These are phyloP conservation scores for Rhodotorula diobovata DNA, from an alignment of 768 basidiomycete genomes.

Conservation along the genomic window DNA sequence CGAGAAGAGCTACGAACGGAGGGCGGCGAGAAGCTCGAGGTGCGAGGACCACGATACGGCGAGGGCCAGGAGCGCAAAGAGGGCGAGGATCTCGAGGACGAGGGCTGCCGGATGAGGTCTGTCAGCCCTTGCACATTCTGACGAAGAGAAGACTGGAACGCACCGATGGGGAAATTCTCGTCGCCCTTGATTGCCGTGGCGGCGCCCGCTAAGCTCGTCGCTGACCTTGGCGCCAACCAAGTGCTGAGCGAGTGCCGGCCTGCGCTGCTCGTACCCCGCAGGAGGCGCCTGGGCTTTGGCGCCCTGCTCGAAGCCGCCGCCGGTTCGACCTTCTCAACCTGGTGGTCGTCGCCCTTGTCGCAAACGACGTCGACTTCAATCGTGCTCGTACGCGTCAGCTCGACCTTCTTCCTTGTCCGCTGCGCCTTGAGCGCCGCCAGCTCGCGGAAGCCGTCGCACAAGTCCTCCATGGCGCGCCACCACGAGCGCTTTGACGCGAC, in stretches of 20 bases:
- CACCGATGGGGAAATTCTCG: no score
- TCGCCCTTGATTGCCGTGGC: no score
- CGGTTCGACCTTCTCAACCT: no score
- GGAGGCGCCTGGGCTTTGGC: background rate
- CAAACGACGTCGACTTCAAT: slow-evolving; percentile 27
- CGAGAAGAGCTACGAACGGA: background rate
- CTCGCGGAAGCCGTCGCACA: slow-evolving; percentile 36
- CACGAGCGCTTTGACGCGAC: slow-evolving; percentile 26
- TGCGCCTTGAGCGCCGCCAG: background rate
- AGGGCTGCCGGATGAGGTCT: background rate
- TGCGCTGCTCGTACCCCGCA: background rate
- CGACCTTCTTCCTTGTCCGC: background rate
- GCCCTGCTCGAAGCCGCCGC: no score
- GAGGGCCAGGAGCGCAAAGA: slow-evolving; percentile 15
- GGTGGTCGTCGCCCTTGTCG: background rate
- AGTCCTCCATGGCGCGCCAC: slow-evolving; percentile 36
- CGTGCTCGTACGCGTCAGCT: slow-evolving; percentile 10
- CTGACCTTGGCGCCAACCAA: no score
- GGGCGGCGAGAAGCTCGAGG: background rate
- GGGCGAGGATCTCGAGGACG: slow-evolving; percentile 3
- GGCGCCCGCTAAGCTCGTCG: no score
- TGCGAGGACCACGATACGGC: background rate
- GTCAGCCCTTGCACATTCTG: background rate
- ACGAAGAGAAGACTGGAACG: background rate
- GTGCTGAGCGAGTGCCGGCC: no score